Conservation (phyloP, 352 stramenopile species). For the Globisporangium camurandrum region DNA sequence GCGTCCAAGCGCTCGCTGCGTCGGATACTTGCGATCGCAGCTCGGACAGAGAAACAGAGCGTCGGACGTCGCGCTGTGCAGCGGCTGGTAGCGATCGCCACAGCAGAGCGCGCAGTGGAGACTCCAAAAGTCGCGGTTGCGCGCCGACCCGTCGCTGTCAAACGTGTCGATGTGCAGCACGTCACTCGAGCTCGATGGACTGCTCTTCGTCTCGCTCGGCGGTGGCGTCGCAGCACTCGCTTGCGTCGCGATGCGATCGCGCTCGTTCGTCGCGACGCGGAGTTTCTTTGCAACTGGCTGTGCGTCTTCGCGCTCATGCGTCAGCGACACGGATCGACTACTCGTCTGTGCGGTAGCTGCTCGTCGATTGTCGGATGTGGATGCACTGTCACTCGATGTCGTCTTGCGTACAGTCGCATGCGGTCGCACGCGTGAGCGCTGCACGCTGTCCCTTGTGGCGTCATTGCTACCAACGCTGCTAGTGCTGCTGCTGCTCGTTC, state of each 20-base stretch:
- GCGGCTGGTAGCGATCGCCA: slow-evolving; percentile 19
- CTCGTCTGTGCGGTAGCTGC: too few relatives aligned
- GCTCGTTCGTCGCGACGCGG: slow-evolving; percentile 9
- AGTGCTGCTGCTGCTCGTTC: slow-evolving; percentile 3
- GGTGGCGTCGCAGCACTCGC: too few relatives aligned
- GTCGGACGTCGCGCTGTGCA: slow-evolving; percentile 16
- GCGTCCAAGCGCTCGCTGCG: slow-evolving; percentile 61
- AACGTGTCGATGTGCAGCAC: slow-evolving; percentile 36
- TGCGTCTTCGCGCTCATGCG: background rate
- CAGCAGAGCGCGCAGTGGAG: slow-evolving; percentile 71
- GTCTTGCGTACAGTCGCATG: too few relatives aligned
- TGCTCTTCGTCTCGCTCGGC: slow-evolving; percentile 47
- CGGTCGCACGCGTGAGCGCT: slow-evolving; percentile 29
- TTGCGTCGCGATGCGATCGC: slow-evolving; percentile 9
- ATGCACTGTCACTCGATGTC: too few relatives aligned
- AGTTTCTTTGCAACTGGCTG: slow-evolving; percentile 5
- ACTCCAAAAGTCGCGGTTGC: slow-evolving; percentile 25
- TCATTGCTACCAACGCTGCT: slow-evolving; percentile 6
- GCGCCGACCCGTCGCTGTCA: slow-evolving; percentile 15
- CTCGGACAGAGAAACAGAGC: slow-evolving; percentile 66
- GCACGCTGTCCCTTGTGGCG: slow-evolving; percentile 11
- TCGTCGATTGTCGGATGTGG: too few relatives aligned
- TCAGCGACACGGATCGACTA: background rate
- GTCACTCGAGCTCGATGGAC: slow-evolving; percentile 61
- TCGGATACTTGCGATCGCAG: slow-evolving; percentile 82